Base-by-base conservation (phyloP, 2,329 filamentous ascomycete genomes). In the Stagonosporopsis tanaceti region DNA sequence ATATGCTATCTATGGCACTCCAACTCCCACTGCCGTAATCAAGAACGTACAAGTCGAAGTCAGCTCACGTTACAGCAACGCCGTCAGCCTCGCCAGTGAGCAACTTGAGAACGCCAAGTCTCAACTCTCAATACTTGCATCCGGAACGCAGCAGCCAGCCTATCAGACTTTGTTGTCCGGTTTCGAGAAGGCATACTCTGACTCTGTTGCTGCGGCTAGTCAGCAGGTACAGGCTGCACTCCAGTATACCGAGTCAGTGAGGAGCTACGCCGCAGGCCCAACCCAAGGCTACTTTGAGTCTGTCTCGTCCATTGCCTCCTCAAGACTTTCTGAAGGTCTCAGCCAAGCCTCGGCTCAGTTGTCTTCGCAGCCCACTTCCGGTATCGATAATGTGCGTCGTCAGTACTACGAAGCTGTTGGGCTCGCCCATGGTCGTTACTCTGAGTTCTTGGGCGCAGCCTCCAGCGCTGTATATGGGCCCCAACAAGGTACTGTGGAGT, bases 401-500 rank as follows among this genome's bases (percentile, higher is more conserved):
- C 79, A 89, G 55, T 94, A 94, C 75, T 93, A 92, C 66, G 89
- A 92, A 62, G 91, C 89, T 11, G 76, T 95, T 24, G 92, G 92
- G 27, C 76, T 92, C 41, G 92, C 92, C 0, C 89, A 96, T 68
- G 91, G 88, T 40, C 86, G 89, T 35, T 95, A 95, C 74, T 87
- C 88, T 5, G 88, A 89, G 47, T 94, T 95, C 68, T 63, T 95
- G 2, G 82, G 82, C 12, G 87, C 88, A 4, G 91, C 90, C 7
- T 92, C 89, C 9, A 87, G 84, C 34, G 90, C 88, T 20, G 80
- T 92, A 38, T 88, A 86, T 53, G 82, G 83, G 50, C 76, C 80
- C 35, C 61, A 74, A 27, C 72, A 75, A 54, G 72, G 72, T 8
- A 70, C 66, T 3, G 45, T 74, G 1, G 71, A 75, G 50, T 77